Conservation (phyloP, 2,329 filamentous ascomycete species). For the Pseudogymnoascus sp. region DNA sequence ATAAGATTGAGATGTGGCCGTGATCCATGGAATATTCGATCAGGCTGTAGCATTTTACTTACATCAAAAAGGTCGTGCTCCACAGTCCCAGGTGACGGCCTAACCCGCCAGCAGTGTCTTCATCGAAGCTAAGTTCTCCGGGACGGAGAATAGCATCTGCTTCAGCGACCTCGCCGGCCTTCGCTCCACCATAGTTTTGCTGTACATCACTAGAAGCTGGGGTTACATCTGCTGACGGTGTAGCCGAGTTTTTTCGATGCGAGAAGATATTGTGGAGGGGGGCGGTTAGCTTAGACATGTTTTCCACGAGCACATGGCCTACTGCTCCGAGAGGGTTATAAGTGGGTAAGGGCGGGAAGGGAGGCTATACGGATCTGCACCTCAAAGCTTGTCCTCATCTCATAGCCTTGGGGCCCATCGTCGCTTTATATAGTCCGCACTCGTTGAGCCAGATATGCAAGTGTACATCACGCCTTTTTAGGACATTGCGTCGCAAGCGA, state of each 20-base stretch:
- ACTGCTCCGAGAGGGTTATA: neutral
- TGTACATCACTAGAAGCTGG: neutral
- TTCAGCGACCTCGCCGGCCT: neutral
- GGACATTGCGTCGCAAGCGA: neutral
- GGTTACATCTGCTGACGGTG: neutral
- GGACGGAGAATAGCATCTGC: neutral
- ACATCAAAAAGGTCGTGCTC: constrained; percentile 20
- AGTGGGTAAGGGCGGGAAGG: neutral
- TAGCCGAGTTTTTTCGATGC: neutral
- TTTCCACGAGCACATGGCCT: neutral
- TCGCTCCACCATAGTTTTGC: neutral
- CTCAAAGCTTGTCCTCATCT: neutral
- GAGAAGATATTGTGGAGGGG: neutral
- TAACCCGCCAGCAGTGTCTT: constrained; percentile 17
- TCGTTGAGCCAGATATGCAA: neutral
- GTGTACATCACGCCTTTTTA: neutral
- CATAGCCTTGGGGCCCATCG: neutral
- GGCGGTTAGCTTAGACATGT: neutral
- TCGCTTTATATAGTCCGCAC: neutral
- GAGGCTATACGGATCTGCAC: neutral
- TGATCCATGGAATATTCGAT: neutral
- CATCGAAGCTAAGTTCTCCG: constrained; percentile 16
- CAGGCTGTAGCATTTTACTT: neutral
- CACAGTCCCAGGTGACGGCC: constrained; percentile 18
- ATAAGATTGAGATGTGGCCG: neutral